A percentile compares a stretch with the other conserved stretches of the same genome.
phyloP scores from a whole-genome alignment of 352 stramenopile species.

The Pythium aphanidermatum region DNA sequence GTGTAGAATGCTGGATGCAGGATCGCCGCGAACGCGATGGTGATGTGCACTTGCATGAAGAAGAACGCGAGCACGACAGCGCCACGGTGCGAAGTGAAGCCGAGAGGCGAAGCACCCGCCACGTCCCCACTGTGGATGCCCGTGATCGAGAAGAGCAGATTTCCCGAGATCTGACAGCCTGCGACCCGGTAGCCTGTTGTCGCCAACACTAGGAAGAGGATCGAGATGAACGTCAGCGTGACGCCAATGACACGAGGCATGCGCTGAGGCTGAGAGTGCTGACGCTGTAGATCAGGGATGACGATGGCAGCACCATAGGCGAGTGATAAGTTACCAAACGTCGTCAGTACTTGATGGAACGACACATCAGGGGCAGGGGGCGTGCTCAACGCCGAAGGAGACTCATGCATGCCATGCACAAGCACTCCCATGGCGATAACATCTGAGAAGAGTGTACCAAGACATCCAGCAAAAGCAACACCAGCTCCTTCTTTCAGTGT shows the following conservation, averaged over 20 bases:
- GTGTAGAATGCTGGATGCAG: slow-evolving; percentile 27
- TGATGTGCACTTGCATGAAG: slow-evolving; percentile 43
- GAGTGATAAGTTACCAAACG: slow-evolving; percentile 33
- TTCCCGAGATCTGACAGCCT: slow-evolving; percentile 32
- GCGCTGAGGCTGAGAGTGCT: slow-evolving; percentile 26
- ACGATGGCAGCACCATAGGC: slow-evolving; percentile 36
- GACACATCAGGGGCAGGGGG: slow-evolving; percentile 16
- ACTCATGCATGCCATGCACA: slow-evolving; percentile 19
- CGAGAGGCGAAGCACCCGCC: slow-evolving; percentile 10
- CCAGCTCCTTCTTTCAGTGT: slow-evolving; percentile 30
- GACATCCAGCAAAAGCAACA: slow-evolving; percentile 22
- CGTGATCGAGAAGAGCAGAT: slow-evolving; percentile 32
- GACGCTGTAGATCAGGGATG: slow-evolving; percentile 27
- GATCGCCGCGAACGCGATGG: slow-evolving; percentile 30
- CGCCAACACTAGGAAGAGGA: slow-evolving; percentile 24
- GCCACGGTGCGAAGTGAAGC: slow-evolving; percentile 18
- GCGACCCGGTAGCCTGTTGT: slow-evolving; percentile 19
- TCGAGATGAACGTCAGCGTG: slow-evolving; percentile 27
- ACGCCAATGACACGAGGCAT: slow-evolving; percentile 31
- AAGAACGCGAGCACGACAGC: slow-evolving; percentile 27
- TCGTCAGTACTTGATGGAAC: slow-evolving; percentile 24
- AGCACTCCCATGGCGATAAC: slow-evolving; percentile 21
- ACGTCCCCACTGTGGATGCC: not conserved
- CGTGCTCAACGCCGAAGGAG: slow-evolving; percentile 5
- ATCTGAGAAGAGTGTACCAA: slow-evolving; percentile 29